phyloP scores from a whole-genome alignment of 2,329 filamentous ascomycete species.

The Emericellopsis cladophorae region DNA sequence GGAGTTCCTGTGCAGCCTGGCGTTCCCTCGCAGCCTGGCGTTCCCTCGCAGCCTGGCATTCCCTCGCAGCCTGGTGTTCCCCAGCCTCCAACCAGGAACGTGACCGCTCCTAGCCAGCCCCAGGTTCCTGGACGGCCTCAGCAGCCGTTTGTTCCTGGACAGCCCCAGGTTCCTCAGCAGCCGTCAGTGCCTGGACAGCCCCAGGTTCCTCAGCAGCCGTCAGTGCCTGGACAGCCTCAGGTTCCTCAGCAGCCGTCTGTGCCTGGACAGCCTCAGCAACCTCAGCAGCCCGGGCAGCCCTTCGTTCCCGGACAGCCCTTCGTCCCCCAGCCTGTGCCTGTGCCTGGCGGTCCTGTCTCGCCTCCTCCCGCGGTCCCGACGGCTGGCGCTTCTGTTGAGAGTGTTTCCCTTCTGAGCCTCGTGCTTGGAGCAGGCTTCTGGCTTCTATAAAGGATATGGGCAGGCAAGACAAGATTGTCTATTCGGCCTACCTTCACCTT shows the following conservation, averaged over 20 bases:
- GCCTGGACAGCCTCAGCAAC: not conserved
- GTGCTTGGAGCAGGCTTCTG: too few relatives aligned
- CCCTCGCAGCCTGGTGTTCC: not conserved
- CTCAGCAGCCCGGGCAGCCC: not conserved
- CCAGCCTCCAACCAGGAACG: not conserved
- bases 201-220: not conserved
- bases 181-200: not conserved
- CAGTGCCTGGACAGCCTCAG: not conserved
- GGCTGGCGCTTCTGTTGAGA: too few relatives aligned
- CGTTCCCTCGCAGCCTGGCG: not conserved
- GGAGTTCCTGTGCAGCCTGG: not conserved
- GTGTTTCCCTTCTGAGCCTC: too few relatives aligned
- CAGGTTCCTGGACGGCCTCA: not conserved
- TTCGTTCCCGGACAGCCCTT: too few relatives aligned
- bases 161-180: not conserved
- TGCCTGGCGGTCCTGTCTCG: not conserved
- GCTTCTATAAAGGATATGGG: too few relatives aligned
- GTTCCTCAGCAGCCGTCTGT: not conserved
- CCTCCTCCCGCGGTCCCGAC: too few relatives aligned
- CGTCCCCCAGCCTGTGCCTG: not conserved
- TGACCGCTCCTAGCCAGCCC: not conserved
- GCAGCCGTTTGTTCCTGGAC: not conserved
- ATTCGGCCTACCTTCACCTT: too few relatives aligned
- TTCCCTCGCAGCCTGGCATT: not conserved
- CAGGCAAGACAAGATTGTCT: too few relatives aligned